Evolutionary conservation across 345 rosid genomes (phyloP), one percentile per base, ranked within the genome.

Genomic region (Kandelia obovata): DNA sequence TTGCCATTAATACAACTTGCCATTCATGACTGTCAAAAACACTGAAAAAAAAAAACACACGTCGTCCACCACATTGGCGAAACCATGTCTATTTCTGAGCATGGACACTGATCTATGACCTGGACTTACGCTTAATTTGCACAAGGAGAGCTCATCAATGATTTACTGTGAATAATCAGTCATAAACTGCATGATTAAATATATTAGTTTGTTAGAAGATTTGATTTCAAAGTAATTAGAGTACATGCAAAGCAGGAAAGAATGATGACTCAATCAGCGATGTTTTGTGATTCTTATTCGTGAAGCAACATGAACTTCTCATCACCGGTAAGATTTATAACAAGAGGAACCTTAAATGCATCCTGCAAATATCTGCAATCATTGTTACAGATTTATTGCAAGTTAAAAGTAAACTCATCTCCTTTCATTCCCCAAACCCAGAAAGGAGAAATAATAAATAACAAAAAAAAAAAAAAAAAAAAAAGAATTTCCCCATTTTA

Each of bases 271-370:
- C 97, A 69, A 94, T 91, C 75, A 94, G 75, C 21, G 98, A 81
- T 65, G 97, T 96, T 80, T 94, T 94, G 81, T 91, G 88, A 78
- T 88, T 82, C 98, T 96, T 65, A 92, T 57, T 39, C 93, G 91
- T 7, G 96, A 96, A 64, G 98, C 96, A 74, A 89, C 99, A 86
- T 81, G 75, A 82, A 89, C 75, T 91, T 87, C 65, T 89, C 97
- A 80, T 91, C 97, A 37, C 89, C 96, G 1, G 97, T 91, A 30
- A 91, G 92, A 68, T 91, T 96, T 74, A 89, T 77, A 49, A 91
- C 96, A 51, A 91, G 91, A 7, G 96, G 97, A 62, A 89, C 96
- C 83, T 85, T 87, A 75, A 89, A 89, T 56, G 90, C 97, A 79
- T 89, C 91, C 79, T 86, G 91, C 83, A 88, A 79, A 68, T 85